A percentile compares a stretch with the other conserved stretches of the same genome.
These are phyloP conservation scores for Flaveria sonorensis DNA, from an alignment of 129 eudicot genomes.

Conservation along the genomic window DNA sequence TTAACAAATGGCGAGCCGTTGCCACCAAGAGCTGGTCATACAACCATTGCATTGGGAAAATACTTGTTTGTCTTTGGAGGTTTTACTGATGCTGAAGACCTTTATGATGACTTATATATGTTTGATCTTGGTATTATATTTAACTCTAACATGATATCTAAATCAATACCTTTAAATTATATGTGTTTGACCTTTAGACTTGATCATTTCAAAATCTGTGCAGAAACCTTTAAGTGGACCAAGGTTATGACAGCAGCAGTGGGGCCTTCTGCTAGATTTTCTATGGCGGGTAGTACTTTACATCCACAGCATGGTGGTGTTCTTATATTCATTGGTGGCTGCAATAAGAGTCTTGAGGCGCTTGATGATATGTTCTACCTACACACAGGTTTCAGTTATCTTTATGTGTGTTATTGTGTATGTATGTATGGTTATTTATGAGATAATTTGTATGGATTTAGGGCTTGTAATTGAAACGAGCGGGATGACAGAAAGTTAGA, in stretches of 20 bases:
- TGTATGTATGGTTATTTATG: neutral
- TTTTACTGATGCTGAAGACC: slow-evolving; percentile 84
- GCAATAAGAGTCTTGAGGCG: slow-evolving; percentile 92
- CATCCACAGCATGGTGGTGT: slow-evolving; percentile 80
- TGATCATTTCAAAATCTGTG: slow-evolving; percentile 22
- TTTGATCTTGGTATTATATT: slow-evolving; percentile 72
- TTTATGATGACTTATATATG: slow-evolving; percentile 80
- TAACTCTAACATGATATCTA: neutral
- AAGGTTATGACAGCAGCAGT: slow-evolving; percentile 61
- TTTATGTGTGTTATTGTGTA: neutral
- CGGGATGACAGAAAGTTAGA: slow-evolving; percentile 81
- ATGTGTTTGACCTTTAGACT: slow-evolving; percentile 8
- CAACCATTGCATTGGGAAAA: slow-evolving; percentile 77
- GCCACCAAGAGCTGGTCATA: slow-evolving; percentile 98
- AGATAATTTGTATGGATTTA: slow-evolving; percentile 39
- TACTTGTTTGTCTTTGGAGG: slow-evolving; percentile 94
- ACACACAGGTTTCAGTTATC: slow-evolving; percentile 62
- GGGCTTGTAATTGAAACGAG: slow-evolving; percentile 61
- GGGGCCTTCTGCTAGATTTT: slow-evolving; percentile 98
- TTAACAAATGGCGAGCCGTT: slow-evolving; percentile 76
- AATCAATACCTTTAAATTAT: neutral
- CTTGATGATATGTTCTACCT: slow-evolving; percentile 86
- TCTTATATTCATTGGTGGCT: slow-evolving; percentile 85
- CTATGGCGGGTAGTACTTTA: slow-evolving; percentile 92
- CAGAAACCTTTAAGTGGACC: slow-evolving; percentile 78